A percentile compares a stretch with the other conserved stretches of the same genome.
phyloP scores from a whole-genome alignment of 805 yeast species.

The Danielozyma ontarioensis region DNA sequence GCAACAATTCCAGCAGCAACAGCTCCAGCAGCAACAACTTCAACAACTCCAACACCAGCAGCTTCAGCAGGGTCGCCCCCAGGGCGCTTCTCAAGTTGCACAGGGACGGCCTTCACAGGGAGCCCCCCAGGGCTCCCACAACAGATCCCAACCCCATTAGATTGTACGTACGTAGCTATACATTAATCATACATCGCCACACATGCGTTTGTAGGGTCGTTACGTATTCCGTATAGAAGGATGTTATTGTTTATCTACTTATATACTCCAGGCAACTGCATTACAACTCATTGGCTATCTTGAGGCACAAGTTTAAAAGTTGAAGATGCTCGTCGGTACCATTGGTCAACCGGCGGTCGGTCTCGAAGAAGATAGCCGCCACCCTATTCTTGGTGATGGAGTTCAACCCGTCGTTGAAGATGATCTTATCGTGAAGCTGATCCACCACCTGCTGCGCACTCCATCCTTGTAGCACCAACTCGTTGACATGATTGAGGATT shows the following conservation, averaged over 20 bases:
- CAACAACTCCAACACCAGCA: conserved; percentile 5
- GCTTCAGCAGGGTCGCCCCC: conserved; percentile 1
- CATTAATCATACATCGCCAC: too few relatives aligned
- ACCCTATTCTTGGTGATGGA: conserved; percentile 59
- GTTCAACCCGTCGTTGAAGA: conserved; percentile 47
- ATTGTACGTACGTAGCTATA: too few relatives aligned
- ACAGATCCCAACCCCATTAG: too few relatives aligned
- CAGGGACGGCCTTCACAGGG: too few relatives aligned
- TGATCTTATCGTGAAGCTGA: conserved; percentile 66
- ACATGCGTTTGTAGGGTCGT: too few relatives aligned
- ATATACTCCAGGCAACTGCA: not conserved
- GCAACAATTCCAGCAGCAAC: conserved; percentile 9
- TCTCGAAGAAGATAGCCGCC: conserved; percentile 61
- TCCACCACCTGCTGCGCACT: conserved; percentile 66
- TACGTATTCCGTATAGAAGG: not conserved
- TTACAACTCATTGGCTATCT: conserved; percentile 19
- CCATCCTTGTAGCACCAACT: conserved; percentile 66
- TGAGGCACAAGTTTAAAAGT: conserved; percentile 54
- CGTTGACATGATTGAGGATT: conserved; percentile 42
- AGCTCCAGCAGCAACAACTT: conserved; percentile 7
- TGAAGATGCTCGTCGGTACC: conserved; percentile 91
- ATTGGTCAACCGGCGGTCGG: conserved; percentile 69
- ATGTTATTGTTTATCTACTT: not conserved
- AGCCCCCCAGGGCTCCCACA: too few relatives aligned
- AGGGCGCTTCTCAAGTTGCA: conserved; percentile 1